Base-by-base conservation (phyloP, 768 basidiomycete genomes). In the Amanita jacksonii region DNA sequence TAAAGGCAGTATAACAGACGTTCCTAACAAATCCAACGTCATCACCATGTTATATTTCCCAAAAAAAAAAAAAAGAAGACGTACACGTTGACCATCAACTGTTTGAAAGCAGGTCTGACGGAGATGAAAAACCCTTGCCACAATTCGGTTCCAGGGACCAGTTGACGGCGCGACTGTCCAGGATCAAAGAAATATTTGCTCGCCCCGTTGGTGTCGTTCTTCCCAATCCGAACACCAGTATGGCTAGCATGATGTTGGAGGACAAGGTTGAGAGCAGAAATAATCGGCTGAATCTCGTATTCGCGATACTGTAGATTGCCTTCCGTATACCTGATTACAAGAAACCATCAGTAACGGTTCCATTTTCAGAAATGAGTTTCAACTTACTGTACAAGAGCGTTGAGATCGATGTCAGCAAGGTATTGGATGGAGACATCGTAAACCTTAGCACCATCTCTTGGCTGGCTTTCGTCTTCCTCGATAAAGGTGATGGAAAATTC, bases 211-310 rank as follows among this genome's bases (percentile, higher is more conserved):
- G 16, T 25, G 6, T 41, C 40, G 5, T 15, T 10, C 41, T 61
- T 54, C 7, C 68, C 67, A 6, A 71, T 61, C 4, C 66, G 65
- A n/a, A 64, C 54, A 7, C 68, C 71, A 3, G 54, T 57, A 40
- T 54, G 47, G 32, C 60, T 43, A 8, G 67, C 58, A 32, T 63
- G 59, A 47, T 64, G 57, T 48, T 67, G 64, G 8, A 72, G 45
- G 32, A 73, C 55, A n/a, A 74, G 62, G 50, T 74, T 73, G 23
- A 73, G 49, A 1, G 72, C 73, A 3, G 71, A 65, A 2, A 73
- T 51, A n/a, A 64, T 30, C 0, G 69, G 70, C 8, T 53, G 55
- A 1, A 63, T 53, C 18, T 74, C 66, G 15, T 62, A 58, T 24
- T 58, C 52, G 19, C 60, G 59, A 36, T 62, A 54, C 12, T 56